Conservation (phyloP, 164 flowering plant species). For the Euptelea pleiosperma region DNA sequence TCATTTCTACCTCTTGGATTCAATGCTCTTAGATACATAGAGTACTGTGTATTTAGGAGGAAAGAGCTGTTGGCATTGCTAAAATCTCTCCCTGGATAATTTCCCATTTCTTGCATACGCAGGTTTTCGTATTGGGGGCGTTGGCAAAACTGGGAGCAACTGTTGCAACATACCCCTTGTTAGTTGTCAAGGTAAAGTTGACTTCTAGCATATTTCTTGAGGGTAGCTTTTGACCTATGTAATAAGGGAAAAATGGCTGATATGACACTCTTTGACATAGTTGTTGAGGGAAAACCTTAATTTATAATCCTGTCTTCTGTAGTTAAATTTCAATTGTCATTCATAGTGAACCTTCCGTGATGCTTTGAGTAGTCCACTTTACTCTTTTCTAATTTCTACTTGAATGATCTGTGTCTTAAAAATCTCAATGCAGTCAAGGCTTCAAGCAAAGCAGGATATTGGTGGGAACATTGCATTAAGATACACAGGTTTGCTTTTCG, state of each 20-base stretch:
- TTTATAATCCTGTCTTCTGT: no score
- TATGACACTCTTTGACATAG: no score
- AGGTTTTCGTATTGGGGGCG: constrained; percentile 79
- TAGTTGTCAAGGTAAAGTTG: constrained; percentile 72
- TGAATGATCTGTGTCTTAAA: background rate
- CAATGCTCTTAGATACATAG: no score
- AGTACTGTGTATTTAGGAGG: background rate
- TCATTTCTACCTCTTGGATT: background rate
- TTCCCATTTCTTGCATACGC: constrained; percentile 6
- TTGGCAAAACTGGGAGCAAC: constrained; percentile 85
- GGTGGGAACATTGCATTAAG: constrained; percentile 51
- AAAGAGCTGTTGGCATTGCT: background rate
- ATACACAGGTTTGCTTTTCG: constrained; percentile 69
- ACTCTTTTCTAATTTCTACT: background rate
- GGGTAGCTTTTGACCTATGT: no score
- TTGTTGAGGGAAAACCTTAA: no score
- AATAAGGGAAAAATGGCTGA: no score
- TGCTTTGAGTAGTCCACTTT: background rate
- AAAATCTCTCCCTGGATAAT: background rate
- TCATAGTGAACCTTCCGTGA: no score
- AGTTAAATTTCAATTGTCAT: no score
- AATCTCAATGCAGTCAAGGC: constrained; percentile 57
- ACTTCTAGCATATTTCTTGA: no score
- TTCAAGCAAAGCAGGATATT: constrained; percentile 86
- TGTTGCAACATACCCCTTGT: constrained; percentile 66